Percentiles rank a stretch among this genome's conserved stretches.
These are phyloP conservation scores for Fusarium virguliforme DNA, from an alignment of 2,329 filamentous ascomycete species.

Conservation along the genomic window DNA sequence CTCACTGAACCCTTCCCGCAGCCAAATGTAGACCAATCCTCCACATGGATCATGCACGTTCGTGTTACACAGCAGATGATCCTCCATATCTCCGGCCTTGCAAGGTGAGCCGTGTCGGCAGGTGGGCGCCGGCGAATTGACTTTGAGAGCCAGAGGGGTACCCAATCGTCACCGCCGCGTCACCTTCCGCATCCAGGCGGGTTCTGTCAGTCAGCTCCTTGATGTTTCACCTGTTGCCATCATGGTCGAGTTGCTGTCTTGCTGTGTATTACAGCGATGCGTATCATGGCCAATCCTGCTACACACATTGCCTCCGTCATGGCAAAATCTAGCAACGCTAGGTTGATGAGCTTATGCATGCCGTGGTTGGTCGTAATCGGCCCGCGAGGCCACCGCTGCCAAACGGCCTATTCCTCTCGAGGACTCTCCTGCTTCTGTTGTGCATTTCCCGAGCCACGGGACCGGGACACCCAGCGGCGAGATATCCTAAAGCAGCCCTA, in stretches of 20 bases:
- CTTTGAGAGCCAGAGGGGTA: slow-evolving; percentile 18
- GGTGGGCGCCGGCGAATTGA: slow-evolving; percentile 29
- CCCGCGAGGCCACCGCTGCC: slow-evolving; percentile 28
- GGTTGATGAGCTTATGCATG: slow-evolving; percentile 9
- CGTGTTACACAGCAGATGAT: slow-evolving; percentile 28
- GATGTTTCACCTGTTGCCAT: slow-evolving; percentile 14
- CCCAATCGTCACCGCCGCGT: slow-evolving; percentile 26
- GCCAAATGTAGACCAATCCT: slow-evolving; percentile 11
- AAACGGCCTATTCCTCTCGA: slow-evolving; percentile 22
- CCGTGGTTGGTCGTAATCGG: slow-evolving; percentile 32
- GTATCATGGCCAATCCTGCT: slow-evolving; percentile 27
- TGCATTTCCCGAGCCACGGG: slow-evolving; percentile 41
- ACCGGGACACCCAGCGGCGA: slow-evolving; percentile 34
- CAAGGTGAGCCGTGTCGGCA: background rate
- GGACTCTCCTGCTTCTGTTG: slow-evolving; percentile 27
- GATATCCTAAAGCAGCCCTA: slow-evolving; percentile 31
- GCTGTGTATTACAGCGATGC: slow-evolving; percentile 11
- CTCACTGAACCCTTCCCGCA: slow-evolving; percentile 18
- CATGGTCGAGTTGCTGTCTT: background rate
- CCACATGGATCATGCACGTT: slow-evolving; percentile 27
- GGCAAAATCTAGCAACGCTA: background rate
- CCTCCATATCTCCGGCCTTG: slow-evolving; percentile 4
- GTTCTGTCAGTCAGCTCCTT: slow-evolving; percentile 16
- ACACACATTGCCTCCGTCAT: slow-evolving; percentile 8
- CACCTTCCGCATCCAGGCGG: slow-evolving; percentile 17